Evolutionary conservation across 2,329 filamentous ascomycete genomes (phyloP).

Genomic region (Ascocoryne sarcoides): DNA sequence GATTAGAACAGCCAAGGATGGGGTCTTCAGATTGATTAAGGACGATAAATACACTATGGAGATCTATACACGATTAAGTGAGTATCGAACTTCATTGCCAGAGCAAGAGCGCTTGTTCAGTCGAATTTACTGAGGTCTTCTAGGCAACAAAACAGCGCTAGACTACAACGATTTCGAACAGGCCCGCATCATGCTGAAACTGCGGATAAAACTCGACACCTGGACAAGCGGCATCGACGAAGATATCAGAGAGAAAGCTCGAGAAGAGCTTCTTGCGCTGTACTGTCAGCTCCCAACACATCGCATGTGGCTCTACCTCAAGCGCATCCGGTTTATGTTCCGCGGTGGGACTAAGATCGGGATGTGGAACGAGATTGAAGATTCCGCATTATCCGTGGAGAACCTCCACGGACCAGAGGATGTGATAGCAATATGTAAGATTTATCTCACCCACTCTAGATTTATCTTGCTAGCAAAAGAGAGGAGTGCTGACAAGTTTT

Average conservation of each 20-base stretch:
- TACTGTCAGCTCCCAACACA: conserved; percentile 1
- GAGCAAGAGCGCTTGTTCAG: no score
- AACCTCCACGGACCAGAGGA: background rate
- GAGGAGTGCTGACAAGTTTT: background rate
- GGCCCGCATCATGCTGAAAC: background rate
- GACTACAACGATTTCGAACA: conserved; percentile 5
- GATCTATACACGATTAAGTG: background rate
- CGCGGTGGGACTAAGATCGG: background rate
- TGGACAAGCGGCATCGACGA: conserved; percentile 3
- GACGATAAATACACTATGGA: background rate
- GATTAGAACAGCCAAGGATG: no score
- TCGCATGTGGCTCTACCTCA: conserved; percentile 4
- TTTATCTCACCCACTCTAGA: background rate
- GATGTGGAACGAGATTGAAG: background rate
- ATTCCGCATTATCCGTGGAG: background rate
- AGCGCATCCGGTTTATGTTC: conserved; percentile 1
- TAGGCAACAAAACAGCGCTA: no score
- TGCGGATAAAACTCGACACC: conserved; percentile 4
- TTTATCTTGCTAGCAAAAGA: background rate
- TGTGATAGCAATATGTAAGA: background rate
- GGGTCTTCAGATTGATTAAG: no score
- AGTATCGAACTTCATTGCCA: background rate
- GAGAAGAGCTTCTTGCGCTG: background rate
- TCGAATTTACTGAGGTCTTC: no score
- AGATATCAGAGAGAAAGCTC: background rate